Conservation (phyloP, 352 stramenopile species). For the Pythium rhizo-oryzae region DNA sequence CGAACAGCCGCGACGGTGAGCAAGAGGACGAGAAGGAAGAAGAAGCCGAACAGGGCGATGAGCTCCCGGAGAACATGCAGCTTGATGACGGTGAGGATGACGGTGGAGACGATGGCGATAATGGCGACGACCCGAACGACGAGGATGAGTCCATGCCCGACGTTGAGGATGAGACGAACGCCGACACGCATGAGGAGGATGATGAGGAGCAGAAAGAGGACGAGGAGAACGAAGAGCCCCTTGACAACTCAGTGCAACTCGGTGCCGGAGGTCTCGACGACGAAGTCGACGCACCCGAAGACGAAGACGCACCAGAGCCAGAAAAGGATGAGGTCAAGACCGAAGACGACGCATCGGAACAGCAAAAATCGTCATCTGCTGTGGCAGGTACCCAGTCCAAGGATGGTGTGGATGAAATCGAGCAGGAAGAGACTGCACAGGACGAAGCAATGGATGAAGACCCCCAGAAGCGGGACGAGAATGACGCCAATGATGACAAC, state of each 20-base stretch:
- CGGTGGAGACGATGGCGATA: slow-evolving; percentile 32
- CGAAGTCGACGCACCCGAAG: slow-evolving; percentile 46
- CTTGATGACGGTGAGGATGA: slow-evolving; percentile 80
- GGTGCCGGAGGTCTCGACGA: slow-evolving; percentile 75
- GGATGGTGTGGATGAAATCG: slow-evolving; percentile 78
- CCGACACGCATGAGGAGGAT: slow-evolving; percentile 47
- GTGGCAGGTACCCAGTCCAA: slow-evolving; percentile 82
- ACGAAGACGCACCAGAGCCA: slow-evolving; percentile 56
- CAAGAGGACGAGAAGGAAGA: slow-evolving; percentile 59
- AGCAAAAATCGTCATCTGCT: slow-evolving; percentile 51
- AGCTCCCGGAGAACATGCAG: slow-evolving; percentile 86
- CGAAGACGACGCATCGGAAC: slow-evolving; percentile 47
- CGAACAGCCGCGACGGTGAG: slow-evolving; percentile 36
- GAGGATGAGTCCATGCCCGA: slow-evolving; percentile 65
- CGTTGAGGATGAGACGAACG: slow-evolving; percentile 38
- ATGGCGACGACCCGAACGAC: slow-evolving; percentile 35
- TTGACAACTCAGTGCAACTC: slow-evolving; percentile 72
- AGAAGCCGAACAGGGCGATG: slow-evolving; percentile 61
- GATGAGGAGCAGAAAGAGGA: slow-evolving; percentile 64
- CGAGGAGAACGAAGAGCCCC: slow-evolving; percentile 67
- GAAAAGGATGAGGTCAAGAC: slow-evolving; percentile 70
- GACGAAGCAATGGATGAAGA: slow-evolving; percentile 46
- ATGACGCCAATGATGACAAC: slow-evolving; percentile 43
- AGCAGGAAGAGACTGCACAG: slow-evolving; percentile 43
- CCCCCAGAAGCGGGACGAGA: slow-evolving; percentile 43